These are phyloP conservation scores for Suillus subalutaceus DNA, from an alignment of 768 basidiomycete species.

Conservation along the genomic window DNA sequence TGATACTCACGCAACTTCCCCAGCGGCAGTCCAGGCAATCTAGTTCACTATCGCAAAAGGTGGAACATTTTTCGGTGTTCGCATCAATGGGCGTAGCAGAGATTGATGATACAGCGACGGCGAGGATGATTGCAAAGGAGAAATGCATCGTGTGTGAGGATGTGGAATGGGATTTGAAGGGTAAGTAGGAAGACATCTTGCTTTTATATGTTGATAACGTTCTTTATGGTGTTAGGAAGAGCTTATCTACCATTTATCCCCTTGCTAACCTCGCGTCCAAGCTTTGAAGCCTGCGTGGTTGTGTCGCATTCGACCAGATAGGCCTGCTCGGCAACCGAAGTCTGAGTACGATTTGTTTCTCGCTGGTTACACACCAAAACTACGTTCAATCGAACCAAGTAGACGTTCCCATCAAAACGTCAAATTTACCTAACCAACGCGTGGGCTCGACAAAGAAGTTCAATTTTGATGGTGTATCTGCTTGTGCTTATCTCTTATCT, in stretches of 20 bases:
- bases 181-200: neutral
- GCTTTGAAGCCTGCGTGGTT: neutral
- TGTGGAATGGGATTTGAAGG: neutral
- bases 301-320: neutral
- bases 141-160: neutral
- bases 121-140: neutral
- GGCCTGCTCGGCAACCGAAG: too few relatives aligned
- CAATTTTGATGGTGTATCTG: too few relatives aligned
- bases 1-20: neutral
- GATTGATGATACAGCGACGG: neutral
- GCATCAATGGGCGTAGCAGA: neutral
- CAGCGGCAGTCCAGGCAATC: rapidly evolving
- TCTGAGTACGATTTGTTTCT: too few relatives aligned
- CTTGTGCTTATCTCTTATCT: too few relatives aligned
- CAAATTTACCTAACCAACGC: too few relatives aligned
- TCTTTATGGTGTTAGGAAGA: neutral
- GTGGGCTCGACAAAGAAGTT: too few relatives aligned
- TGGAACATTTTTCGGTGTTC: neutral
- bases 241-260: neutral
- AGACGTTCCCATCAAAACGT: too few relatives aligned
- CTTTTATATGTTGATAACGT: too few relatives aligned
- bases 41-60: neutral
- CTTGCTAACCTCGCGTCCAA: neutral
- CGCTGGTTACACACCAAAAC: too few relatives aligned
- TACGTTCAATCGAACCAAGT: too few relatives aligned